Evolutionary conservation across 768 basidiomycete species (phyloP).

Genomic region (Lentinula lateritia): DNA sequence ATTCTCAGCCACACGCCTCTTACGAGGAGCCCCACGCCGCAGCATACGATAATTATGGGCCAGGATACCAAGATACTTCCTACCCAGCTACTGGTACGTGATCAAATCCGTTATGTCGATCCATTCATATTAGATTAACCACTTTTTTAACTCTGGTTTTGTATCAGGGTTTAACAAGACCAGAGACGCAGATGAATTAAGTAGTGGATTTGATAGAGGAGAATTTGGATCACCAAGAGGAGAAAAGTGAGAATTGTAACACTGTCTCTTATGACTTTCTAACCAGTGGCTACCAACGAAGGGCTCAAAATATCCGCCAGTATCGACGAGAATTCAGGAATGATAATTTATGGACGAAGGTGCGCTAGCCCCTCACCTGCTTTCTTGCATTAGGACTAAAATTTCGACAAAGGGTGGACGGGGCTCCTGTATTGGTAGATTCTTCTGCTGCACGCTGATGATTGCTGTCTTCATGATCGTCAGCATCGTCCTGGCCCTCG

Average conservation of each 20-base stretch:
- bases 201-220: conserved; percentile 32
- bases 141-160: neutral
- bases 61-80: conserved; percentile 26
- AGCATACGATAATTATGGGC: conserved; percentile 28
- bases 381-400: neutral
- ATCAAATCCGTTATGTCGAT: neutral
- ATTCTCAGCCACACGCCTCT: conserved; percentile 39
- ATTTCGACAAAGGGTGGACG: conserved; percentile 46
- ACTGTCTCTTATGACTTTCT: no score
- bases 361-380: conserved; percentile 15
- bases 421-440: conserved; percentile 56
- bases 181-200: conserved; percentile 17
- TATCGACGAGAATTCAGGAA: conserved; percentile 58
- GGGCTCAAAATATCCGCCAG: conserved; percentile 36
- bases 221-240: conserved; percentile 29
- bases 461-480: conserved; percentile 57
- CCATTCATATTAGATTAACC: neutral
- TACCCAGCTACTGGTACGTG: conserved; percentile 11
- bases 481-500: conserved; percentile 60
- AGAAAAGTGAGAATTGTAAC: conserved; percentile 17
- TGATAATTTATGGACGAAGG: conserved; percentile 60
- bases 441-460: conserved; percentile 75
- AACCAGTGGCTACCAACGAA: conserved; percentile 2
- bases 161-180: neutral
- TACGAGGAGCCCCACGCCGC: conserved; percentile 38